Evolutionary conservation across 305 asterid species (phyloP), one percentile per base, ranked within the genome.

Genomic region (Rubia tinctorum): DNA sequence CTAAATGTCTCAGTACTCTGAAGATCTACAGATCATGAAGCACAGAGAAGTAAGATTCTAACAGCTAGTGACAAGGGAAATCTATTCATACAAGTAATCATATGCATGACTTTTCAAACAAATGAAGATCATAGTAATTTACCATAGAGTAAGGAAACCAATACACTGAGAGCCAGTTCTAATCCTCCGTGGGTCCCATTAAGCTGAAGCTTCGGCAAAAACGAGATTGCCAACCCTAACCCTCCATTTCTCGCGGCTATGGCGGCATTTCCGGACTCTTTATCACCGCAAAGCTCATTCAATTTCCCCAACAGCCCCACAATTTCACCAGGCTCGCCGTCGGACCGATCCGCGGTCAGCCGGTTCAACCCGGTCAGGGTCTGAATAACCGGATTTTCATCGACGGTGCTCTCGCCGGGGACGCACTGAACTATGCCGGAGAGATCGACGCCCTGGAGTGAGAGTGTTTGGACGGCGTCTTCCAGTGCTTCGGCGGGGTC

Each of bases 381-480:
- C 39, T 86, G 91, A 39, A 94, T 78, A 61, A 90, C 93, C 53
- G 86, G 86, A 68, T 82, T 80, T 45, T 73, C 80, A 20, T 39
- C 42, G 39, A 72, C 80, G 37, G 82, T 73, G 72, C 73, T 75
- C 75, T 79, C 80, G 20, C 86, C 88, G 47, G 85, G 85, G 25
- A 79, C 37, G 75, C 83, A 78, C n/a, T 79, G 79, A 66, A 85
- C 79, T 14, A 82, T 85, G 22, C 98, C 97, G 66, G 95, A 86
- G 72, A 92, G 99, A 89, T 92, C 92, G 76, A 92, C 97, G 83
- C 92, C 92, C 85, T 89, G 99, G 72, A 92, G 94, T 13, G 95
- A 84, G 63, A 95, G 96, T 40, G 99, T 92, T 75, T 95, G 82
- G 79, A 95, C 76, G 76, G 90, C 98, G 82, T 95, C 99, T 64